Evolutionary conservation across 768 basidiomycete species (phyloP), one percentile per base, ranked within the genome.

Genomic region (Filobasidium wieringae): DNA sequence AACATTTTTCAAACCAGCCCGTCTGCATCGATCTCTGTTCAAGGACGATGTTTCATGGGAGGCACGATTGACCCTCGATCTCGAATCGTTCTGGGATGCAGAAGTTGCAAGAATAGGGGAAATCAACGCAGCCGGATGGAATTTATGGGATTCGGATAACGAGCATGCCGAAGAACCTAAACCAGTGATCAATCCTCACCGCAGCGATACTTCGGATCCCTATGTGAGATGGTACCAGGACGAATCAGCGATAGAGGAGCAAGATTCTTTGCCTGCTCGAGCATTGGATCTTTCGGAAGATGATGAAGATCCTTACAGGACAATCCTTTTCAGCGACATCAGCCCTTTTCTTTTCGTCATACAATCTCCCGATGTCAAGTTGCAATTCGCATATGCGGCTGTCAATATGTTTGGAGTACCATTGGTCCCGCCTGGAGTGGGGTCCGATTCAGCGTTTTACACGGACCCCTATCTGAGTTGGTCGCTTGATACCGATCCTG

Each of bases 1-100:
- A 2, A 51, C 56, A 19, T 57, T 74, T 43, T 72, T 70, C 64
- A 71, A 70, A 27, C 74, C 70, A 0, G 58, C 59, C 26, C 52
- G 61, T 29, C 32, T 71, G 34, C 49, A 49, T 8, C 5, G 37
- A 4, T 12, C 26, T 19, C 4, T 39, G 47, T 19, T 30, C 1
- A 17, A 47, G 8, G 15, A 36, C 14, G 27, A 30, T 5, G n/a
- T 11, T n/a, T 26, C 37, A 58, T 24, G 56, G 51, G 45, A 55
- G 0, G 45, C 55, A 2, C 61, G 50, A 1, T 51, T 73, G 1
- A 14, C 73, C 2, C 45, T 55, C 11, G 64, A 64, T 1, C 69
- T 75, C 29, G 75, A 76, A 47, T 11, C 43, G 1, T 77, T 77
- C 45, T 77, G 76, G 76, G 74, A 76, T 43, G 43, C 66, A 1